Evolutionary conservation across 2,329 filamentous ascomycete genomes (phyloP), one percentile per base, ranked within the genome.

Genomic region (Xylaria sp.): DNA sequence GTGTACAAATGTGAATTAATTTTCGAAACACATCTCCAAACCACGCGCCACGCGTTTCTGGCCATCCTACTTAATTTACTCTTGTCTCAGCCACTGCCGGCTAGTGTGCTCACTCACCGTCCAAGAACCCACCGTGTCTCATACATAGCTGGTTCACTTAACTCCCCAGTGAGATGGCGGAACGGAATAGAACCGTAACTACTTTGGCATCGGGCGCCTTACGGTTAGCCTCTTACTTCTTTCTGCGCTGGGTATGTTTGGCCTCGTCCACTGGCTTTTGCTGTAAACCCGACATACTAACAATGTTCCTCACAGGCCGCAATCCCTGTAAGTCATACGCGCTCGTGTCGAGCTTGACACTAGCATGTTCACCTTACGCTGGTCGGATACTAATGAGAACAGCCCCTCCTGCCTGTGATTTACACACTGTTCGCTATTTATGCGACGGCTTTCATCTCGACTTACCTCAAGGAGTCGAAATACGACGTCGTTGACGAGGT

Each of bases 391-490:
- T 73, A 21, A 72, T 57, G 15, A 45, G 19, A 17, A 15, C 38
- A 76, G 72, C 70, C 70, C 5, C 43, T 66, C 40, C 47, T 73
- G 5, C 66, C 75, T 11, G 69, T 83, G 11, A 79, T 87, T 3
- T 87, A 87, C 60, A 82, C 89, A 0, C 78, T 90, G 2, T 87
- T 90, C 63, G 87, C 85, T 23, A 76, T 92, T 60, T 92, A 92
- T 69, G 73, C 89, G 0, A 83, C 88, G 0, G 81, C 87, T 0
- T 91, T 90, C 75, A 74, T 90, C 53, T 78, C 80, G 12, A 86
- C 83, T 68, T 87, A 85, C 72, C 75, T 84, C 25, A 80, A 81
- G 15, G 84, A 86, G 60, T 80, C 86, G 12, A 79, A 83, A 61
- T 84, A 87, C 70, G 80, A 85, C 50, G 72, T 90, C 4, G 76